phyloP scores from a whole-genome alignment of 2,329 filamentous ascomycete species.

The Myriosclerotinia duriaeana region DNA sequence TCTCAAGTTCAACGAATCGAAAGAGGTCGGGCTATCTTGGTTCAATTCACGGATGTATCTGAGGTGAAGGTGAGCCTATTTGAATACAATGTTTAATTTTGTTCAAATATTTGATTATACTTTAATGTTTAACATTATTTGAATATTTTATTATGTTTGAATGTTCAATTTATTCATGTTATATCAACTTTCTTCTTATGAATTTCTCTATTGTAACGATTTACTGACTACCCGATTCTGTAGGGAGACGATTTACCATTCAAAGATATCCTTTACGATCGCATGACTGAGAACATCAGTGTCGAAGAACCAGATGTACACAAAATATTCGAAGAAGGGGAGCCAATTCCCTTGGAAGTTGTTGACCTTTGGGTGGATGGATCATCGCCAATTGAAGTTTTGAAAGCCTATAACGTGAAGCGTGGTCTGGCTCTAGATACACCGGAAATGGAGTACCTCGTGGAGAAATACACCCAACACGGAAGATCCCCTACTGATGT shows the following conservation, averaged over 20 bases:
- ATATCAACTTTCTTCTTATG: background rate
- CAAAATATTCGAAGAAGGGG: constrained; percentile 73
- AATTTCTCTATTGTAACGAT: background rate
- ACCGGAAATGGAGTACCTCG: constrained; percentile 89
- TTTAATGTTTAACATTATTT: background rate
- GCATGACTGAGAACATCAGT: constrained; percentile 88
- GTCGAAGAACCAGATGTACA: constrained; percentile 65
- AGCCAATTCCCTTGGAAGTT: constrained; percentile 63
- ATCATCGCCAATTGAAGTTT: constrained; percentile 64
- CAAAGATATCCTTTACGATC: constrained; percentile 77
- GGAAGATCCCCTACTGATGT: constrained; percentile 72
- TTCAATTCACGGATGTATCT: constrained; percentile 57
- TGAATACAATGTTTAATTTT: background rate
- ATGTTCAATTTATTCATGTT: background rate
- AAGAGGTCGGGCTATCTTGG: constrained; percentile 75
- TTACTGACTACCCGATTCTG: background rate
- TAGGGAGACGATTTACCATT: constrained; percentile 52
- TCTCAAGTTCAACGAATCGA: constrained; percentile 75
- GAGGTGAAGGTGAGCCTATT: constrained; percentile 32
- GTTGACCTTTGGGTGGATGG: constrained; percentile 70
- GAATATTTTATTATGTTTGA: background rate
- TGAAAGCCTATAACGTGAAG: constrained; percentile 80
- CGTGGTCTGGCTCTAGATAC: constrained; percentile 84
- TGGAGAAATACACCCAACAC: constrained; percentile 70
- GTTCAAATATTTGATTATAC: background rate